Conservation (phyloP, 768 basidiomycete genomes). For the Cystofilobasidium bisporidii region DNA sequence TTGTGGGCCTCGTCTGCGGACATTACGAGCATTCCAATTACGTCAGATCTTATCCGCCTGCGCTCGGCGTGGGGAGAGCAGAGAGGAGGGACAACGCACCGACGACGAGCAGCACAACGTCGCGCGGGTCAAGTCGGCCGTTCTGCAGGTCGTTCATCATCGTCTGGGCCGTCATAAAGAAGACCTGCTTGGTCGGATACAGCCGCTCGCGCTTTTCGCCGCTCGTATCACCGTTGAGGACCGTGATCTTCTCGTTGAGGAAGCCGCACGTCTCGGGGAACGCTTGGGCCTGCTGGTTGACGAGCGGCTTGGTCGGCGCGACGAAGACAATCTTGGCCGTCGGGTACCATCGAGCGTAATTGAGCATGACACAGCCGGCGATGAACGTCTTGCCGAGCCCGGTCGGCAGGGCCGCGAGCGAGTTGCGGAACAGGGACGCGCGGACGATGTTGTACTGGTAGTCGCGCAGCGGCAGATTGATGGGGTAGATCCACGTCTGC, state of each 20-base stretch:
- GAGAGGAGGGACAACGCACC: slow-evolving; percentile 53
- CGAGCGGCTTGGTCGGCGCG: slow-evolving; percentile 91
- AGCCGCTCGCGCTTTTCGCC: neutral
- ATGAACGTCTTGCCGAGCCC: slow-evolving; percentile 97
- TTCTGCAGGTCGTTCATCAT: slow-evolving; percentile 71
- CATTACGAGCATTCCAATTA: too few relatives aligned
- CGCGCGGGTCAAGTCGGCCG: slow-evolving; percentile 62
- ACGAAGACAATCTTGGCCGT: slow-evolving; percentile 66
- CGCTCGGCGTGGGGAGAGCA: too few relatives aligned
- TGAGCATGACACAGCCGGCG: slow-evolving; percentile 91
- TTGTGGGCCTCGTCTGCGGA: slow-evolving; percentile 82
- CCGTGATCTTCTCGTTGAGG: slow-evolving; percentile 35
- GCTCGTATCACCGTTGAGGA: slow-evolving; percentile 8
- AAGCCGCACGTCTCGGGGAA: slow-evolving; percentile 91
- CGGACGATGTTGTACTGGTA: slow-evolving; percentile 92
- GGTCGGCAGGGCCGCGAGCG: slow-evolving; percentile 86
- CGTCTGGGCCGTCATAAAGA: slow-evolving; percentile 95
- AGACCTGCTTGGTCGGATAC: slow-evolving; percentile 47
- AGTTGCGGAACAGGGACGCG: slow-evolving; percentile 78
- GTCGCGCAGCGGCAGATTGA: slow-evolving; percentile 75
- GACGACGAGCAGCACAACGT: slow-evolving; percentile 78
- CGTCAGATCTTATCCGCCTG: too few relatives aligned
- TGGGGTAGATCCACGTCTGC: slow-evolving; percentile 82
- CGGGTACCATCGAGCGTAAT: slow-evolving; percentile 47
- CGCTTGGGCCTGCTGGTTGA: slow-evolving; percentile 87